Evolutionary conservation across 163 green algal species (phyloP).

Genomic region (Scenedesmus sp.): DNA sequence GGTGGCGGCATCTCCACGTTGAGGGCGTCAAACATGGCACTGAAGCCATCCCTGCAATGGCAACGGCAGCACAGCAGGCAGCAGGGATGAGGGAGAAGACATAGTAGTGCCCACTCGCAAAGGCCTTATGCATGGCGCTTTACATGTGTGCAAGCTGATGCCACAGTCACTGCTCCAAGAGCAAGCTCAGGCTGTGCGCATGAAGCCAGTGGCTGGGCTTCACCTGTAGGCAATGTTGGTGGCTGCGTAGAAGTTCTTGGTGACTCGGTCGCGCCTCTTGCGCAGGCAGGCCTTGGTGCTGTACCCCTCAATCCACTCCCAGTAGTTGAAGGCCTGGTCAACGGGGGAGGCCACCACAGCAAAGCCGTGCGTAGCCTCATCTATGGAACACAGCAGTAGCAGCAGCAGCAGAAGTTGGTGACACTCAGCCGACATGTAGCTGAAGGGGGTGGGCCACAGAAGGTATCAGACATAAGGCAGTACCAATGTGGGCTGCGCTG

Average conservation of each 20-base stretch:
- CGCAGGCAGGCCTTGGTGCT: background rate
- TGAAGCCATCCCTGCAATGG: background rate
- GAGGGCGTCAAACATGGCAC: background rate
- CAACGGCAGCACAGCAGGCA: background rate
- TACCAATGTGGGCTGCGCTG: too few relatives aligned
- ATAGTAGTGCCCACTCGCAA: too few relatives aligned
- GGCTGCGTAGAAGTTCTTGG: background rate
- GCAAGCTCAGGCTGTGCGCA: too few relatives aligned
- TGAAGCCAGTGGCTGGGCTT: too few relatives aligned
- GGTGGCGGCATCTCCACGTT: background rate
- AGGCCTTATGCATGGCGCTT: too few relatives aligned
- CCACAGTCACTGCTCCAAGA: too few relatives aligned
- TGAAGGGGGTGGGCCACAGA: too few relatives aligned
- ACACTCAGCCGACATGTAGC: background rate
- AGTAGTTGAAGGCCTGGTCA: constrained; percentile 24
- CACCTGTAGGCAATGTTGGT: constrained; percentile 23
- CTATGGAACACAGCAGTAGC: constrained; percentile 8
- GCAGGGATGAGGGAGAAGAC: background rate
- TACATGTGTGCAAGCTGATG: too few relatives aligned
- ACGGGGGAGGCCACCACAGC: constrained; percentile 5
- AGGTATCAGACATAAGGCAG: too few relatives aligned
- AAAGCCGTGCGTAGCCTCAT: constrained; percentile 35
- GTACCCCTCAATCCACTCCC: constrained; percentile 1
- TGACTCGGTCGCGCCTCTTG: background rate
- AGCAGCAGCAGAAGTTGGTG: background rate